Base-by-base conservation (phyloP, 129 eudicot genomes). In the Escallonia rubra region DNA sequence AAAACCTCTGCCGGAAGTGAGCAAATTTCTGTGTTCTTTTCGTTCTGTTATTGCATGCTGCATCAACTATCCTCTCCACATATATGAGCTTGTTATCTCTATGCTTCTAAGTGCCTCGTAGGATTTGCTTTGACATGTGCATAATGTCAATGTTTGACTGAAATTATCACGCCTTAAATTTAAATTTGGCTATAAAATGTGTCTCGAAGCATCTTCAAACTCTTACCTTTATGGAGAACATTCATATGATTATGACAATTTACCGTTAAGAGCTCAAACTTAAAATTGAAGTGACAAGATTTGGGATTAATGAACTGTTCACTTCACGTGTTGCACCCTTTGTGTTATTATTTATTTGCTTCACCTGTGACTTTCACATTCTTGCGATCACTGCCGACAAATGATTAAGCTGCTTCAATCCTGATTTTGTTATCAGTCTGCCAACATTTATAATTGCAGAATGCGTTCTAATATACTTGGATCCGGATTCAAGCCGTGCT, bases 381-480 rank as follows among this genome's bases (percentile, higher is more conserved):
- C 68, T 15, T 54, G 12, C 52, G 23, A 41, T 47, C 40, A 14
- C 10, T 63, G 50, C 69, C 34, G 43, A 7, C 51, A 46, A 60
- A 66, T 70, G 57, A 60, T 78, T 66, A 44, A 63, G 59, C 71
- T 74, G 72, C 76, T 72, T 82, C 70, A 71, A 23, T 75, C 74
- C 95, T 88, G 85, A 89, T 85, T 82, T 78, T 84, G 68, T 76
- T 74, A 79, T 85, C 97, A 94, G 99, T 79, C 78, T 94, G 99
- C 99, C 99, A 61, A 94, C 99, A 71, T 94, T 94, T 83, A 89
- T 94, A 72, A 83, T 94, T 80, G 99, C 99, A 94, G 99, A 94
- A 76, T 94, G 99, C 48, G 99, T 94, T 47, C 79, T 94, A 47
- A 94, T 94, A 76, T 94, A 90, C 83, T 73, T 90, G 87, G 96